Conservation (phyloP, 2,329 filamentous ascomycete genomes). For the Xylaria sp. region DNA sequence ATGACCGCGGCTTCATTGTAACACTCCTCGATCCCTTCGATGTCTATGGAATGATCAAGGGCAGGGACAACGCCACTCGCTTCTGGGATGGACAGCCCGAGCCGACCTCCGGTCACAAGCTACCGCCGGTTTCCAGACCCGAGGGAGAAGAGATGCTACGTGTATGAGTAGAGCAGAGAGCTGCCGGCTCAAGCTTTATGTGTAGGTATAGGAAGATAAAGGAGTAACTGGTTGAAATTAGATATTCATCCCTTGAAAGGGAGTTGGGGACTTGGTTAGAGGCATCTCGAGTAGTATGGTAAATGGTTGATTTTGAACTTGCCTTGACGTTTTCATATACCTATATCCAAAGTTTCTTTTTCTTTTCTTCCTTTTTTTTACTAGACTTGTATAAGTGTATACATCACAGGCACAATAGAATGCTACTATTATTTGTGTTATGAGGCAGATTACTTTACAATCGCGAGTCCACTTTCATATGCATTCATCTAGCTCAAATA, state of each 20-base stretch:
- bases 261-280: neutral
- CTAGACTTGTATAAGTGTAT: neutral
- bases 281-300: neutral
- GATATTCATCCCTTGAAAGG: too few relatives aligned
- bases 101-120: neutral
- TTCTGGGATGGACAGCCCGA: conserved; percentile 50
- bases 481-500: neutral
- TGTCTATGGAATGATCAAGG: conserved; percentile 49
- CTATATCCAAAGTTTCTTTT: conserved; percentile 1
- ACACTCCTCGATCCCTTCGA: conserved; percentile 58
- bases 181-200: neutral
- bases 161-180: neutral
- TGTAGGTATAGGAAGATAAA: neutral
- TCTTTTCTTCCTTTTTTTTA: neutral
- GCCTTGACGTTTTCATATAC: conserved; percentile 1
- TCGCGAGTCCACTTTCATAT: too few relatives aligned
- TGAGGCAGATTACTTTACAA: too few relatives aligned
- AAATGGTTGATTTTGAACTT: conserved; percentile 11
- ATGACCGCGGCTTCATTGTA: conserved; percentile 55
- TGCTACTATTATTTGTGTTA: neutral
- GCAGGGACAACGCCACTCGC: conserved; percentile 47
- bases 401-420: neutral
- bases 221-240: neutral
- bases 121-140: neutral
- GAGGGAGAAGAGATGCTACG: neutral